A percentile compares a stretch with the other conserved stretches of the same genome.
Evolutionary conservation across 805 yeast species (phyloP).

Genomic region (Yarrowia porcina): DNA sequence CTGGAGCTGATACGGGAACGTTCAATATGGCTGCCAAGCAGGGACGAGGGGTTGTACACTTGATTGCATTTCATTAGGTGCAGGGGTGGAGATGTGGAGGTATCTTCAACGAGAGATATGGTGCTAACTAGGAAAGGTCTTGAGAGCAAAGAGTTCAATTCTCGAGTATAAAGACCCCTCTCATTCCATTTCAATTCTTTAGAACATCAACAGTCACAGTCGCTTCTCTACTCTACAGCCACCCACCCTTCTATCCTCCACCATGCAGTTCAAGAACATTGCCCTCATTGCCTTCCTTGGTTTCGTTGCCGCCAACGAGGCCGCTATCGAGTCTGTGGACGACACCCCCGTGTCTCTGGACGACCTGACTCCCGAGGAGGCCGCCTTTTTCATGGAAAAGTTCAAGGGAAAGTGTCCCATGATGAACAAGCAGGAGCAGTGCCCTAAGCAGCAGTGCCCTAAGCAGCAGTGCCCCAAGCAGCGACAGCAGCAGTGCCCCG

Average conservation of each 20-base stretch:
- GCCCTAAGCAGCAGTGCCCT: slow-evolving; percentile 5
- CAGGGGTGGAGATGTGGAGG: background rate
- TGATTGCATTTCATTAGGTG: background rate
- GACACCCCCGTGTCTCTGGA: slow-evolving; percentile 2
- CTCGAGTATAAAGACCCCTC: background rate
- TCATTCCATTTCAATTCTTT: background rate
- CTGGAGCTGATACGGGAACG: too few relatives aligned
- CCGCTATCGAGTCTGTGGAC: background rate
- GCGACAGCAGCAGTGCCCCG: slow-evolving; percentile 16
- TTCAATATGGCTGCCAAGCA: background rate
- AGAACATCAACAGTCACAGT: background rate
- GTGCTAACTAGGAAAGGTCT: too few relatives aligned
- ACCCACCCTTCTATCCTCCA: background rate
- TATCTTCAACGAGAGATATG: too few relatives aligned
- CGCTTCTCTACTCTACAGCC: background rate
- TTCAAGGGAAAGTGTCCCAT: slow-evolving; percentile 13
- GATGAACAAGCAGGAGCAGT: background rate
- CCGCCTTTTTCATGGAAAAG: slow-evolving; percentile 11
- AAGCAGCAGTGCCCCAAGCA: slow-evolving; percentile 8
- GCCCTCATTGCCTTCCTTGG: slow-evolving; percentile 4
- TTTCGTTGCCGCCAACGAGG: slow-evolving; percentile 1
- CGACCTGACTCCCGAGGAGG: slow-evolving; percentile 8
- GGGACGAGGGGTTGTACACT: background rate
- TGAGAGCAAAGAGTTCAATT: background rate
- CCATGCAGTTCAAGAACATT: slow-evolving; percentile 18